phyloP scores from a whole-genome alignment of 2,329 filamentous ascomycete genomes.

The Lecanoromycetidae sp. region DNA sequence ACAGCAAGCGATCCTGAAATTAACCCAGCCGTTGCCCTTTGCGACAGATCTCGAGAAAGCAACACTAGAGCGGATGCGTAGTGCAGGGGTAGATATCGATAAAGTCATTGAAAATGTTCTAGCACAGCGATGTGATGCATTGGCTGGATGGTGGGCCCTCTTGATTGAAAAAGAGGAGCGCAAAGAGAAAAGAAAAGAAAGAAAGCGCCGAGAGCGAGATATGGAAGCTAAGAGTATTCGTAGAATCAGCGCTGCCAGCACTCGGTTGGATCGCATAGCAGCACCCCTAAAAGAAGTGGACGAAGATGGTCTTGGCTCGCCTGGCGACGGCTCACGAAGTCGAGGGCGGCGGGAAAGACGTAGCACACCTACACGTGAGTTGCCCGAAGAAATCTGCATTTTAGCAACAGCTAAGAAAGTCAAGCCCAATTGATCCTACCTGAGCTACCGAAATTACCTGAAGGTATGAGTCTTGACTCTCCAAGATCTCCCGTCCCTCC shows the following conservation, averaged over 20 bases:
- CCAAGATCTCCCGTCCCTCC: constrained; percentile 40
- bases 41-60: constrained; percentile 79
- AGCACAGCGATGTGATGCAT: constrained; percentile 73
- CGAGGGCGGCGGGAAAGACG: constrained; percentile 69
- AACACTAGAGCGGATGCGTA: constrained; percentile 81
- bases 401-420: constrained; percentile 29
- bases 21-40: constrained; percentile 71
- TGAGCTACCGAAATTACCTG: constrained; percentile 66
- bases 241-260: constrained; percentile 67
- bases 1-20: constrained; percentile 77
- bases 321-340: constrained; percentile 49
- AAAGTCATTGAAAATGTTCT: constrained; percentile 88
- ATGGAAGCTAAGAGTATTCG: constrained; percentile 66
- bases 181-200: constrained; percentile 67
- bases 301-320: constrained; percentile 51
- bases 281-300: constrained; percentile 66
- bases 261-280: constrained; percentile 68
- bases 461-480: constrained; percentile 38
- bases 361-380: constrained; percentile 42
- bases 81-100: constrained; percentile 87
- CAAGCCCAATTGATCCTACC: constrained; percentile 50
- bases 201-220: constrained; percentile 75
- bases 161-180: constrained; percentile 88
- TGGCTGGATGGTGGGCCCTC: constrained; percentile 93
- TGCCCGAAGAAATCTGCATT: not conserved